Conservation (phyloP, 805 yeast species). For the Pichia deserticola region DNA sequence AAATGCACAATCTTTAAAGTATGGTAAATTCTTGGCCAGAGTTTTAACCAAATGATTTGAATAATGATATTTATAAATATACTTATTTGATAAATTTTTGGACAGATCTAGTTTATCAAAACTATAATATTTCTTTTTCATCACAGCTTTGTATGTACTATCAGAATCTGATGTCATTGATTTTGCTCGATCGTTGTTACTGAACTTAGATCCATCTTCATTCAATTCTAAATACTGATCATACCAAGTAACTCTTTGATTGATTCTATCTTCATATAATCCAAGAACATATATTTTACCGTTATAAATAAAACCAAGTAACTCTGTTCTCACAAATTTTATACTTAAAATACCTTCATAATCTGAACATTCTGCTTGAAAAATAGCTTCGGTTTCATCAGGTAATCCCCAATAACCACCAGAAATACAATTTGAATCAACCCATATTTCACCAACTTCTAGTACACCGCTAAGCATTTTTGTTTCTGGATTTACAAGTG, state of each 20-base stretch:
- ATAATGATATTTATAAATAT: constrained; percentile 57
- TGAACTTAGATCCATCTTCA: constrained; percentile 1
- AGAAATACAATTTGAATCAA: constrained; percentile 85
- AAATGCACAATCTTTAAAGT: constrained; percentile 83
- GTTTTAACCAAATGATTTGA: constrained; percentile 83
- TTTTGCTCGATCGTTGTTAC: background rate
- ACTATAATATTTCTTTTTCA: background rate
- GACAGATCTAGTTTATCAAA: constrained; percentile 2
- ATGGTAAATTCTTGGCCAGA: constrained; percentile 70
- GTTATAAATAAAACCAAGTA: constrained; percentile 79
- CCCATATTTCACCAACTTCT: constrained; percentile 95
- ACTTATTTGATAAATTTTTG: constrained; percentile 6
- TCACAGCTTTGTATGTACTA: background rate
- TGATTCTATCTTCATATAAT: constrained; percentile 81
- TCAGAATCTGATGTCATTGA: background rate
- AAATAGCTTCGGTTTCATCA: constrained; percentile 62
- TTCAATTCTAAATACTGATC: constrained; percentile 36
- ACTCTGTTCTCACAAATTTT: constrained; percentile 84
- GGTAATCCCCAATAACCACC: constrained; percentile 81
- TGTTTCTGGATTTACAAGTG: constrained; percentile 92
- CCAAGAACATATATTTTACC: constrained; percentile 89
- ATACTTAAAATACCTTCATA: constrained; percentile 61
- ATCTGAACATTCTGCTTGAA: constrained; percentile 75
- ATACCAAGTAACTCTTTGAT: constrained; percentile 66
- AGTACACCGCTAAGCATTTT: constrained; percentile 61